Percentiles rank a stretch among this genome's conserved stretches.
Conservation (phyloP, 345 rosid genomes). For the Boechera divaricarpa region DNA sequence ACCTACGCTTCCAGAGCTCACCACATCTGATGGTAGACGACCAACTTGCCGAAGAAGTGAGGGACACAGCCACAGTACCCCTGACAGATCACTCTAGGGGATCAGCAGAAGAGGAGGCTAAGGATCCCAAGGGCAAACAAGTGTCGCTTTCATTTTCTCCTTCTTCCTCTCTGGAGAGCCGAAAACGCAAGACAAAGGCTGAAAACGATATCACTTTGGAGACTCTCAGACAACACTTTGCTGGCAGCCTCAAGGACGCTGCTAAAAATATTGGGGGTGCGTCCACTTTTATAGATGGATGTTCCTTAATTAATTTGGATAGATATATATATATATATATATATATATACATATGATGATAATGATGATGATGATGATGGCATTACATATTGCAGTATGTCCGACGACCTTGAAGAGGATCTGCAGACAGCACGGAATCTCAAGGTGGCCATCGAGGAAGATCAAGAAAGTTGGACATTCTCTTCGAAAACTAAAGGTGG, state of each 20-base stretch:
- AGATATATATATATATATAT: background rate
- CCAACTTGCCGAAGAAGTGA: conserved; percentile 55
- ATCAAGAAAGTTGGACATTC: conserved; percentile 92
- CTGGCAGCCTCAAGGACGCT: conserved; percentile 97
- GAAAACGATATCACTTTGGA: conserved; percentile 86
- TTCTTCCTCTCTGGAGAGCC: conserved; percentile 49
- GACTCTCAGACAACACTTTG: conserved; percentile 81
- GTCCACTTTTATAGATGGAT: conserved; percentile 18
- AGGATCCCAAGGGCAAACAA: conserved; percentile 60
- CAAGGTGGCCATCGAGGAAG: conserved; percentile 94
- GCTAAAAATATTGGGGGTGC: conserved; percentile 92
- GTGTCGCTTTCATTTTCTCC: conserved; percentile 51
- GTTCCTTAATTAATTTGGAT: background rate
- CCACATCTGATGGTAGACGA: conserved; percentile 58
- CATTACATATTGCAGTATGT: conserved; percentile 69
- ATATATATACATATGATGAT: background rate
- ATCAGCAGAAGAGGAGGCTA: conserved; percentile 52
- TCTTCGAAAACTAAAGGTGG: conserved; percentile 75
- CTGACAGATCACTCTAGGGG: conserved; percentile 47
- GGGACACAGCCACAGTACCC: conserved; percentile 36
- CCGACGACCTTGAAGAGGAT: conserved; percentile 95
- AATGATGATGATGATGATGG: conserved; percentile 12
- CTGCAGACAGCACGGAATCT: conserved; percentile 90
- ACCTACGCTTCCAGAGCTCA: conserved; percentile 56
- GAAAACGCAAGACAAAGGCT: conserved; percentile 66